A percentile compares a stretch with the other conserved stretches of the same genome.
Conservation (phyloP, 192 early-diverging fungal genomes). For the Irineochytrium annulatum region DNA sequence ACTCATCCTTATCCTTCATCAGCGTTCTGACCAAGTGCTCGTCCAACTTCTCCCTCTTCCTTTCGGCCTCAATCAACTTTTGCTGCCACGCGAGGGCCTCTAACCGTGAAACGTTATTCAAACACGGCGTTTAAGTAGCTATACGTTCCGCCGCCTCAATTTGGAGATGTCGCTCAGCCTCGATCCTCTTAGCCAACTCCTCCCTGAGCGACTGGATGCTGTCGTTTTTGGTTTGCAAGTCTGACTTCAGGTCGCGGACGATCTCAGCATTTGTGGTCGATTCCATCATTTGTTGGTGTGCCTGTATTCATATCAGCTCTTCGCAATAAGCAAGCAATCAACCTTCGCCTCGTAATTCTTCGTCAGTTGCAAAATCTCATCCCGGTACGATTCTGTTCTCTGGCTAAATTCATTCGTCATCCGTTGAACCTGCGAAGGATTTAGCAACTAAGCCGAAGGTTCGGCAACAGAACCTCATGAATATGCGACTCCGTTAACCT, state of each 20-base stretch:
- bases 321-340: background rate
- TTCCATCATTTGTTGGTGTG: too few species aligned
- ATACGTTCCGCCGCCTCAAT: background rate
- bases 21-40: background rate
- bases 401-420: conserved; percentile 9
- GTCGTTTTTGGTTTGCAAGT: background rate
- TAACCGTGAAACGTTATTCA: background rate
- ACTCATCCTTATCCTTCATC: background rate
- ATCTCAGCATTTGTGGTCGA: background rate
- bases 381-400: background rate
- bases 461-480: conserved; percentile 1
- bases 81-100: background rate
- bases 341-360: background rate
- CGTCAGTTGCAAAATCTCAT: background rate
- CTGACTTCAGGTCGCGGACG: background rate
- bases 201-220: background rate
- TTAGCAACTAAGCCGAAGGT: background rate
- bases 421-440: background rate
- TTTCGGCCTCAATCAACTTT: background rate
- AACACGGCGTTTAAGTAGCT: background rate
- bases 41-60: conserved; percentile 15
- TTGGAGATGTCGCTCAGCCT: background rate
- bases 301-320: too few species aligned
- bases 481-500: background rate
- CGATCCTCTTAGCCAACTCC: background rate